Evolutionary conservation across 805 yeast species (phyloP), one percentile per base, ranked within the genome.

Genomic region (Pichia thaimueangensis): DNA sequence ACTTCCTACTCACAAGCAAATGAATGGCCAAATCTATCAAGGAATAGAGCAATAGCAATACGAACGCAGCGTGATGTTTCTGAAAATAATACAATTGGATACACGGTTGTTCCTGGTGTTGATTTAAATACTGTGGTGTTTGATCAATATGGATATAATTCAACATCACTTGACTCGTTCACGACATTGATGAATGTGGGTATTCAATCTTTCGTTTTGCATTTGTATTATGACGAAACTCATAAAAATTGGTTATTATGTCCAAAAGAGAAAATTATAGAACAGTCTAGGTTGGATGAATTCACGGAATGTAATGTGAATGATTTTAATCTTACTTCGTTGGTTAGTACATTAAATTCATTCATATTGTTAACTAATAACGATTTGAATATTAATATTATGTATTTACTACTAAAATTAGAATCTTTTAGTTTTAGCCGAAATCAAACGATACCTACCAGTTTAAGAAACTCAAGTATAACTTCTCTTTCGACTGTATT

Each of bases 241-340:
- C 59, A 67, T 3, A 39, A 45, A 9, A 63, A 59, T 43, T 79
- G 83, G 76, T 81, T 78, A 49, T 56, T 79, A 3, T 79, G 85
- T 49, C 82, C 84, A 3, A 23, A 32, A 5, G 21, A 31, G 12
- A 28, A 28, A 16, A 9, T 48, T 13, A 10, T 16, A 10, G 34
- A 41, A 10, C 19, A 30, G 4, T 11, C 23, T 1, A 67, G 69
- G 19, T 16, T 37, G 6, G 6, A 13, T 9, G 13, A 27, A 6
- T n/a, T 30, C 1, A 10, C 12, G 2, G 17, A 27, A 16, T 57
- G 62, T 41, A 52, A 39, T 24, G 40, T 47, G 7, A 11, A 39
- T 2, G 31, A 17, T 1, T 57, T 57, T 42, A 59, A 57, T 30
- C 25, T 60, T 3, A 30, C 55, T 0, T 41, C 54, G 3, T 45